Conservation (phyloP, 2,329 filamentous ascomycete genomes). For the Amauroascus niger region DNA sequence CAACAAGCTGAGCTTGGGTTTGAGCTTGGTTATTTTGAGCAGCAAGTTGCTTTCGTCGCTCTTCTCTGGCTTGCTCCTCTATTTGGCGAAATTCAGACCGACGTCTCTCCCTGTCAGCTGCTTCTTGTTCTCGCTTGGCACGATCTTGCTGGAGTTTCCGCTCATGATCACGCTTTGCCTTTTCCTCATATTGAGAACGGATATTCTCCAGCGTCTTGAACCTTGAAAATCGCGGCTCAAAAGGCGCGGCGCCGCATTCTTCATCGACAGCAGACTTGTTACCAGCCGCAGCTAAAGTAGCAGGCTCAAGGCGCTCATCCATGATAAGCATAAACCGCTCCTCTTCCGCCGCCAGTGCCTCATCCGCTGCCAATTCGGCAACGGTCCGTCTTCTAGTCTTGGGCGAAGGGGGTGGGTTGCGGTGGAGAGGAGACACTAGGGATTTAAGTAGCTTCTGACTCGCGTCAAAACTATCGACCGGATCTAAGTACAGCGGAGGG, state of each 20-base stretch:
- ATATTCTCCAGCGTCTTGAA: conserved; percentile 90
- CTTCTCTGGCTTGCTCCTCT: conserved; percentile 37
- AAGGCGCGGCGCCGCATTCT: conserved; percentile 59
- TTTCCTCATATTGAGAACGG: conserved; percentile 64
- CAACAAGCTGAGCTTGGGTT: conserved; percentile 26
- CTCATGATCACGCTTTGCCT: conserved; percentile 43
- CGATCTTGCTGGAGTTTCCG: conserved; percentile 43
- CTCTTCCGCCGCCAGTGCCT: conserved; percentile 77
- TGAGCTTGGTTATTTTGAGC: conserved; percentile 43
- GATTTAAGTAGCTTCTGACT: conserved; percentile 61
- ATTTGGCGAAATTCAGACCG: conserved; percentile 36
- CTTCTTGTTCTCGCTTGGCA: conserved; percentile 39
- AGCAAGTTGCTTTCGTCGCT: conserved; percentile 32
- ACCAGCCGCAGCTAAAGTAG: conserved; percentile 46
- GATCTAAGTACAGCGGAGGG: conserved; percentile 65
- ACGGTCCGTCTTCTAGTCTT: conserved; percentile 89
- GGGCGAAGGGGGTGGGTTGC: conserved; percentile 64
- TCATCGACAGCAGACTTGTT: conserved; percentile 61
- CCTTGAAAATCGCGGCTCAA: conserved; percentile 76
- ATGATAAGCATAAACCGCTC: conserved; percentile 88
- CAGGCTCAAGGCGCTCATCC: conserved; percentile 68
- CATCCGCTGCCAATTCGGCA: conserved; percentile 88
- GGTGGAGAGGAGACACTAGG: conserved; percentile 67
- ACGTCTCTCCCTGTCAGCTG: conserved; percentile 42
- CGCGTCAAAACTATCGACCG: conserved; percentile 59